Evolutionary conservation across 768 basidiomycete genomes (phyloP), one percentile per base, ranked within the genome.

Genomic region (Panaeolus papilionaceus): DNA sequence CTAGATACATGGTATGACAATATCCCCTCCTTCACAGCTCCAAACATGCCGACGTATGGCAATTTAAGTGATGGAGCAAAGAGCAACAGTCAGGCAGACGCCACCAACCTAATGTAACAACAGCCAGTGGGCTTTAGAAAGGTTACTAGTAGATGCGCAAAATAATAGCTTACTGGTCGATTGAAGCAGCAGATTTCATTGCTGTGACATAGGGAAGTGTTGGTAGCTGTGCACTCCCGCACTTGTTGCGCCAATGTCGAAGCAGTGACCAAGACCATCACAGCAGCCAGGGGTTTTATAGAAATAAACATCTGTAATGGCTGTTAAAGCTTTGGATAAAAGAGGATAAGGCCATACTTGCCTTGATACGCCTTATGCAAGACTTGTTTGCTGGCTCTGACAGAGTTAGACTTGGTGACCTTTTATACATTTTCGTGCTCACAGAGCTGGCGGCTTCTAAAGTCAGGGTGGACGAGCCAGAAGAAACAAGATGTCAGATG

Each of bases 151-250:
- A 33, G 33, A 2, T 33, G 33, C 33, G 33, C 33, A 33, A 33
- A 28, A 11, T 23, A 28, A 6, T 10, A 14, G 26, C 49, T 26
- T 51, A 51, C 49, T 4, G 49, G 49, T 51, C 49, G 20, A 28
- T 51, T 51, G 18, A 51, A 51, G 49, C 49, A 51, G 49, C 49
- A 51, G 8, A 51, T 51, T 28, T 51, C 23, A 26, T 26, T 26
- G 23, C 23, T 28, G 9, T 26, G 5, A 18, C 49, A 51, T 11
- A 26, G 20, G 3, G 49, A 51, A 14, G 5, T 51, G 1, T 51
- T 23, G 10, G 49, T 51, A 28, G 33, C 33, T 33, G 33, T 33
- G 33, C 49, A 51, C 11, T 51, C 49, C 23, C 49, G 49, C 9
- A 51, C 49, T 51, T 10, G 23, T 51, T 51, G 49, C 23, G 49